A percentile compares a stretch with the other conserved stretches of the same genome.
These are phyloP conservation scores for Xenoacremonium recifei DNA, from an alignment of 2,329 filamentous ascomycete genomes.

Conservation along the genomic window DNA sequence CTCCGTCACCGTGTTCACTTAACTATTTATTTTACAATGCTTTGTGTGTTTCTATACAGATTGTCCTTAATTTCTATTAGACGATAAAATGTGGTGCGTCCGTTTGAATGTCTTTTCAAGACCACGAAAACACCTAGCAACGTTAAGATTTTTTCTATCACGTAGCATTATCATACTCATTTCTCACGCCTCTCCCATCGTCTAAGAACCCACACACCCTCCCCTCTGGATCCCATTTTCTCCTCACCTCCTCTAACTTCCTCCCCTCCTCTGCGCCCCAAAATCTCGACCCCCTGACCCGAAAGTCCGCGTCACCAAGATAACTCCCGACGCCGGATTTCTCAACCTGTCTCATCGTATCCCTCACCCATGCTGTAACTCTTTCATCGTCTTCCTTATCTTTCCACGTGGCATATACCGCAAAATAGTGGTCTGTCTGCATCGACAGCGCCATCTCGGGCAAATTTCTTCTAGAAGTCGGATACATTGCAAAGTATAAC, in stretches of 20 bases:
- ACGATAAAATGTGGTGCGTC: too few relatives aligned
- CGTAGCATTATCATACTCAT: constrained; percentile 40
- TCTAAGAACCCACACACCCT: constrained; percentile 45
- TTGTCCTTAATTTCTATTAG: too few relatives aligned
- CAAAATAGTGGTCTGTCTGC: constrained; percentile 57
- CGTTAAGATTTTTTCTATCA: too few relatives aligned
- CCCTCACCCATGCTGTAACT: constrained; percentile 44
- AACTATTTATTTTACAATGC: too few relatives aligned
- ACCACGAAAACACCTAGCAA: too few relatives aligned
- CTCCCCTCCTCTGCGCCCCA: constrained; percentile 44
- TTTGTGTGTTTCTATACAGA: too few relatives aligned
- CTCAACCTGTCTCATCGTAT: constrained; percentile 39
- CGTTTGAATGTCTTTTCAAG: too few relatives aligned
- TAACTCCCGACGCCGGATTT: constrained; percentile 47
- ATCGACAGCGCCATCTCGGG: constrained; percentile 54
- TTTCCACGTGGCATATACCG: constrained; percentile 51
- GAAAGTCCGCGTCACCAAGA: constrained; percentile 54
- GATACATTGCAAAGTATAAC: constrained; percentile 52
- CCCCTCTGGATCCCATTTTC: constrained; percentile 39
- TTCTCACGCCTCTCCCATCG: constrained; percentile 38
- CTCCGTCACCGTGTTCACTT: too few relatives aligned
- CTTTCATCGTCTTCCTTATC: constrained; percentile 41
- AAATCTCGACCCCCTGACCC: constrained; percentile 43
- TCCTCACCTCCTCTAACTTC: constrained; percentile 41
- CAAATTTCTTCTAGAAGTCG: constrained; percentile 35